Base-by-base conservation (phyloP, 192 early-diverging fungal species). In the Coemansia sp. region DNA sequence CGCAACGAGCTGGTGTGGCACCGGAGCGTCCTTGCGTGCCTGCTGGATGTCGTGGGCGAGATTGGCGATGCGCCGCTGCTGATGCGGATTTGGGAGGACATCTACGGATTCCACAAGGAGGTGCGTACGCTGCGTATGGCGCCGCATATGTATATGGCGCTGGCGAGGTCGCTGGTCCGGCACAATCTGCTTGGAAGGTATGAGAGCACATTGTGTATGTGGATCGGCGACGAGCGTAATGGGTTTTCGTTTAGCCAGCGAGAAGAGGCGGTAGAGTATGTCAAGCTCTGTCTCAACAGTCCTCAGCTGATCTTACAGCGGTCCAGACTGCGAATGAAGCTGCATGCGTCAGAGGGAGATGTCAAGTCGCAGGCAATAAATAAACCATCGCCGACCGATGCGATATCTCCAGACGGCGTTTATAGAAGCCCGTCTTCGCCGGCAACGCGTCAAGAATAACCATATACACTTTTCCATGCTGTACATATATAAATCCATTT, bases 1-100 rank as follows among this genome's bases (percentile, higher is more conserved):
- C 65, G 60, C 69, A 75, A 72, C 24, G 76, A 72, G 53, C 64
- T 83, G 12, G 52, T 83, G 7, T 83, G 81, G 81, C 81, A 83
- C 22, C 70, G 73, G 4, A 62, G 66, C 40, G 75, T 75, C 6
- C 73, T 83, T 22, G 67, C 39, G 0, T 55, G 66, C 15, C 29
- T 75, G 13, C n/a, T 83, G 13, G 76, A 75, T 34, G 68, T 67
- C 18, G 46, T 78, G 8, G 73, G 76, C 34, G 70, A 75, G 61
- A 57, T 75, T 9, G 73, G 76, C 41, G 70, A 75, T 34, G 64
- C 24, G 5, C n/a, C 41, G 64, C 62, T 64, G 61, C 34, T 75
- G 27, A 50, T 78, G 73, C 69, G 52, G 41, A 40, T 75, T 36
- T 83, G 81, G 81, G 71, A 75, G 46, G 68, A 66, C 24, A 74